These are phyloP conservation scores for Fusarium sp. DNA, from an alignment of 2,329 filamentous ascomycete genomes.

Conservation along the genomic window DNA sequence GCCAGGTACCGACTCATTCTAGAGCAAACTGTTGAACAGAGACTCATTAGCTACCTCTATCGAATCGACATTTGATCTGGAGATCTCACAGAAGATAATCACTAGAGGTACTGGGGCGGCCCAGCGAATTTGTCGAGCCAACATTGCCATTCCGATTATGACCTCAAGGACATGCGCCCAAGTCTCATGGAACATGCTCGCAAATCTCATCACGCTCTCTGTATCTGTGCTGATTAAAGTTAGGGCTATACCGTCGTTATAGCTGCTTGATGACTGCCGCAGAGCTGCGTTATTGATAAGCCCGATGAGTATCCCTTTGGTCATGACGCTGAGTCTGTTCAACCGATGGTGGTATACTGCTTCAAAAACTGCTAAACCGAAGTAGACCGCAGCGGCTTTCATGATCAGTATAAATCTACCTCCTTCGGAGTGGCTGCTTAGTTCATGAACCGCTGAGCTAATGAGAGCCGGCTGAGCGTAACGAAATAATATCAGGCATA, in stretches of 20 bases:
- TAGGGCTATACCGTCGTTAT: background rate
- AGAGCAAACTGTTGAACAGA: fast-evolving
- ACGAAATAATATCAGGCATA: background rate
- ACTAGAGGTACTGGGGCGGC: background rate
- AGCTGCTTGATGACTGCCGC: background rate
- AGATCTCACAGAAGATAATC: background rate
- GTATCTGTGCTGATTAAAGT: background rate
- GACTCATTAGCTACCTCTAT: fast-evolving
- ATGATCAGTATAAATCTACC: background rate
- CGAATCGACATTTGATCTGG: fast-evolving
- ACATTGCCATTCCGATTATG: background rate
- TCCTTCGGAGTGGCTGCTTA: fast-evolving
- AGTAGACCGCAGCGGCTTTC: background rate
- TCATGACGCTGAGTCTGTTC: background rate
- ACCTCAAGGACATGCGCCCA: background rate
- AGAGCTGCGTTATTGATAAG: background rate
- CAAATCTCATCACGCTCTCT: background rate
- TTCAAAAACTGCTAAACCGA: background rate
- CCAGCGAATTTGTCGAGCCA: background rate
- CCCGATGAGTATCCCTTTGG: background rate
- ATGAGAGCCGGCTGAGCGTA: background rate
- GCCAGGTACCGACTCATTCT: background rate
- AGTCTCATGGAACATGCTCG: background rate
- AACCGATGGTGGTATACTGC: background rate
- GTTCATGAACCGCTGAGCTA: background rate